phyloP scores from a whole-genome alignment of 352 stramenopile genomes.

The Elongisporangium senticosum region DNA sequence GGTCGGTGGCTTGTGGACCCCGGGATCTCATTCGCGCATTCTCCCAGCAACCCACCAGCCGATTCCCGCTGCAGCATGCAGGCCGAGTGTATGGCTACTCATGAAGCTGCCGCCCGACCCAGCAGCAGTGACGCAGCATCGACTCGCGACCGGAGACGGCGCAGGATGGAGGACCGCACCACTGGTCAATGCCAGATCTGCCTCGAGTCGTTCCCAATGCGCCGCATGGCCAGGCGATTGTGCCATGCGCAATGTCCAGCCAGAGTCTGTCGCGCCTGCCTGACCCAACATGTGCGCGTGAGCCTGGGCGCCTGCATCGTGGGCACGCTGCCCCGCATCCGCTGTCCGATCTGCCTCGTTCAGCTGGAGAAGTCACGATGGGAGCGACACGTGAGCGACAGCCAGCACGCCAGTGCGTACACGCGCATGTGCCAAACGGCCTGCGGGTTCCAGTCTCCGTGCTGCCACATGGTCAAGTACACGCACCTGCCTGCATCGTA shows the following conservation, averaged over 20 bases:
- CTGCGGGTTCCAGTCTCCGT: conserved; percentile 17
- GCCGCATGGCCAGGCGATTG: conserved; percentile 2
- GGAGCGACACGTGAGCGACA: not conserved
- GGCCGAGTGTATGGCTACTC: too few relatives aligned
- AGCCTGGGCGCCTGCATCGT: conserved; percentile 16
- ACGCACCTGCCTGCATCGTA: conserved; percentile 25
- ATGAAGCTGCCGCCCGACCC: too few relatives aligned
- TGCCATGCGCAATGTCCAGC: conserved; percentile 18
- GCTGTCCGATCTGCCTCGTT: conserved; percentile 22
- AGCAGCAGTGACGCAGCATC: too few relatives aligned
- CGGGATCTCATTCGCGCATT: too few relatives aligned
- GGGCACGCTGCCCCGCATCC: conserved; percentile 20
- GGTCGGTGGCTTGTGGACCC: too few relatives aligned
- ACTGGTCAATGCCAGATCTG: conserved; percentile 26
- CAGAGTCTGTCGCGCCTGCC: conserved; percentile 13
- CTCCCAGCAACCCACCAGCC: too few relatives aligned
- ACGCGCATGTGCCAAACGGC: conserved; percentile 14
- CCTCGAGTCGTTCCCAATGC: conserved; percentile 4
- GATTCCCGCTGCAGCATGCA: too few relatives aligned
- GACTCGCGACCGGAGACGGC: too few relatives aligned
- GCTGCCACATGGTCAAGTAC: conserved; percentile 28
- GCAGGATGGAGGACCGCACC: too few relatives aligned
- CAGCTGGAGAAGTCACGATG: conserved; percentile 16
- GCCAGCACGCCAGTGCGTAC: conserved; percentile 3
- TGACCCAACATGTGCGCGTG: conserved; percentile 19